Evolutionary conservation across 192 early-diverging fungal genomes (phyloP).

Genomic region (Pilaira anomala): DNA sequence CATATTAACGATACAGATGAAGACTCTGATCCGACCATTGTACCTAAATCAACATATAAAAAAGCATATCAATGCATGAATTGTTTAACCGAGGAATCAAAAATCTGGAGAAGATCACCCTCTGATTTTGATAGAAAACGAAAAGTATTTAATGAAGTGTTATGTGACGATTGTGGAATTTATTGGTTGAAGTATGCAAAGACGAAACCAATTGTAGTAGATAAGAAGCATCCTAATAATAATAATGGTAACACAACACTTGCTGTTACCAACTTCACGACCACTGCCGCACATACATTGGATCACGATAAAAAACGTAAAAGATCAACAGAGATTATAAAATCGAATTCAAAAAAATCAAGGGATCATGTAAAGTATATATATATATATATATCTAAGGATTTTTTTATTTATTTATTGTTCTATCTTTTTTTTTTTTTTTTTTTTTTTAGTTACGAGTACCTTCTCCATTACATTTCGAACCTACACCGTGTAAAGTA

Average conservation of each 20-base stretch:
- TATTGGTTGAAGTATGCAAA: slow-evolving; percentile 59
- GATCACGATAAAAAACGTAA: not conserved
- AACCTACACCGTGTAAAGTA: slow-evolving; percentile 16
- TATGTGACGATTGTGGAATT: slow-evolving; percentile 53
- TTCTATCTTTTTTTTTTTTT: no score
- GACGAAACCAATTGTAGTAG: slow-evolving; percentile 34
- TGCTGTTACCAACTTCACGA: not conserved
- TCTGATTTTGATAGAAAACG: slow-evolving; percentile 41
- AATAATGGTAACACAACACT: not conserved
- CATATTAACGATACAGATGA: not conserved
- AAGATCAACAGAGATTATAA: not conserved
- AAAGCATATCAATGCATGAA: slow-evolving; percentile 39
- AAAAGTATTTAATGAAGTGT: slow-evolving; percentile 34
- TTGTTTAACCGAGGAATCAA: slow-evolving; percentile 35
- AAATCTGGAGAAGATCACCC: slow-evolving; percentile 39
- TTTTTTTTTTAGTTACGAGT: no score
- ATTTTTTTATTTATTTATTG: no score
- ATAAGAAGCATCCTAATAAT: no score
- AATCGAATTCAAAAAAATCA: not conserved
- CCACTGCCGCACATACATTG: no score
- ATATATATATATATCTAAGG: no score
- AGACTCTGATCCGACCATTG: slow-evolving; percentile 11
- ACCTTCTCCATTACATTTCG: no score
- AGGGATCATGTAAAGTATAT: not conserved
- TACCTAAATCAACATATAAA: slow-evolving; percentile 20